A percentile compares a stretch with the other conserved stretches of the same genome.
phyloP scores from a whole-genome alignment of 1,284 basidiomycete species.

The Cutaneotrichosporon cavernicola region DNA sequence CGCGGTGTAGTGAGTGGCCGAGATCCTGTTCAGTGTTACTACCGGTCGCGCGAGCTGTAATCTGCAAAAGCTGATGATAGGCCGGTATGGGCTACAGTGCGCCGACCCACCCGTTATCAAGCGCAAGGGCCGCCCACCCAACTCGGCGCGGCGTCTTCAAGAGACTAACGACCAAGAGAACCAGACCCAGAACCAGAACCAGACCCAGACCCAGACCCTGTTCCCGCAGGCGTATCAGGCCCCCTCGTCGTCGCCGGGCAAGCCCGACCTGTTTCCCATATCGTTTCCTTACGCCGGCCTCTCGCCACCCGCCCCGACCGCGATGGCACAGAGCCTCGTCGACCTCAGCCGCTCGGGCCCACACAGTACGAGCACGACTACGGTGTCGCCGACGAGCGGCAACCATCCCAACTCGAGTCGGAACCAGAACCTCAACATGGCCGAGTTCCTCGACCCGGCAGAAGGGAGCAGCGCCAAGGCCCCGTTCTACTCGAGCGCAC shows the following conservation, averaged over 20 bases:
- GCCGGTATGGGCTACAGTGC: slow-evolving; percentile 28
- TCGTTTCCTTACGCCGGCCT: background rate
- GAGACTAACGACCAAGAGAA: background rate
- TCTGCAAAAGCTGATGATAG: slow-evolving; percentile 10
- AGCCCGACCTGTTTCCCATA: slow-evolving; percentile 8
- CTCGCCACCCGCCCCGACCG: slow-evolving; percentile 5
- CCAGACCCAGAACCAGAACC: background rate
- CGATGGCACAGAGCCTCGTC: slow-evolving; percentile 10
- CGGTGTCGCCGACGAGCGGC: slow-evolving; percentile 6
- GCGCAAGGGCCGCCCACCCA: slow-evolving; percentile 30
- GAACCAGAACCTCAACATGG: slow-evolving; percentile 29
- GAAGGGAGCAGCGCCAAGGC: slow-evolving; percentile 23
- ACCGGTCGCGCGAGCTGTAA: background rate
- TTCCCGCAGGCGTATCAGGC: background rate
- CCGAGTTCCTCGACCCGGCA: slow-evolving; percentile 33
- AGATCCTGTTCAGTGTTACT: background rate
- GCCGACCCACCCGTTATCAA: slow-evolving; percentile 32
- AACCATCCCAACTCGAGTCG: background rate
- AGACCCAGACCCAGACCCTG: background rate
- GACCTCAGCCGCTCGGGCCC: slow-evolving; percentile 10
- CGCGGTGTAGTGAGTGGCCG: slow-evolving; percentile 29
- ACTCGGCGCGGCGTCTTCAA: slow-evolving; percentile 15
- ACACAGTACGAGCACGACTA: background rate
- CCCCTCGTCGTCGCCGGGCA: background rate
- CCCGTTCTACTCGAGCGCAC: slow-evolving; percentile 31